Percentiles rank a stretch among this genome's conserved stretches.
Evolutionary conservation across 805 yeast species (phyloP).

Genomic region (Metschnikowia dekortorum): DNA sequence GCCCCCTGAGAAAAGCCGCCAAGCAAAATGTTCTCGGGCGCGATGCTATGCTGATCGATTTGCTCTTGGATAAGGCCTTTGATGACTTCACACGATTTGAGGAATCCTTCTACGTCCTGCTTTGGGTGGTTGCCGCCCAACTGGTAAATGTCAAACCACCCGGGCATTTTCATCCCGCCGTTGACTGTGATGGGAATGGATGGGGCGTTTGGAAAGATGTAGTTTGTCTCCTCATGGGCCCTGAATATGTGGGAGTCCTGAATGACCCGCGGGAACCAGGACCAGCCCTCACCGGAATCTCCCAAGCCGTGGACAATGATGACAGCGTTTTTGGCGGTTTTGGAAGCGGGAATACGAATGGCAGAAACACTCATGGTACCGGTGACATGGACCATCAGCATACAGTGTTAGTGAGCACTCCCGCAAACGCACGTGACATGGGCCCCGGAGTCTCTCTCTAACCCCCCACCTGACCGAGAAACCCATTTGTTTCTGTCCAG

Average conservation of each 20-base stretch:
- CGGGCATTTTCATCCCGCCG: constrained; percentile 65
- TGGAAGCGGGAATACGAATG: constrained; percentile 25
- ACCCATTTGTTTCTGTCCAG: too few species aligned
- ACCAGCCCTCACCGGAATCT: constrained; percentile 88
- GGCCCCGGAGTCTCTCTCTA: neutral
- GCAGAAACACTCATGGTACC: constrained; percentile 19
- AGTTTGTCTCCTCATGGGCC: constrained; percentile 50
- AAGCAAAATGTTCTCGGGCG: constrained; percentile 65
- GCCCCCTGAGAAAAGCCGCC: constrained; percentile 98
- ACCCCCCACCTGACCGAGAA: too few species aligned
- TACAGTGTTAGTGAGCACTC: neutral
- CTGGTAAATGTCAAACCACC: constrained; percentile 78
- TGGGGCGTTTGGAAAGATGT: constrained; percentile 92
- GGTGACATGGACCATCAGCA: too few species aligned
- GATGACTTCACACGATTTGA: constrained; percentile 45
- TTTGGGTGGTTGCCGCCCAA: constrained; percentile 45
- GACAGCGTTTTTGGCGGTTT: constrained; percentile 46
- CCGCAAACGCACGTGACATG: constrained; percentile 1
- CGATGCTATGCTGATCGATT: constrained; percentile 45
- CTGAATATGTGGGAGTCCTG: constrained; percentile 40
- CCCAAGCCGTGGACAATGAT: constrained; percentile 89
- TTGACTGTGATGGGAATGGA: constrained; percentile 60
- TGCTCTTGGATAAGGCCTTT: constrained; percentile 49
- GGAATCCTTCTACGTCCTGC: constrained; percentile 53
- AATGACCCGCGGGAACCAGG: constrained; percentile 67